Evolutionary conservation across 2,329 filamentous ascomycete genomes (phyloP).

Genomic region (Raffaelea arxii): DNA sequence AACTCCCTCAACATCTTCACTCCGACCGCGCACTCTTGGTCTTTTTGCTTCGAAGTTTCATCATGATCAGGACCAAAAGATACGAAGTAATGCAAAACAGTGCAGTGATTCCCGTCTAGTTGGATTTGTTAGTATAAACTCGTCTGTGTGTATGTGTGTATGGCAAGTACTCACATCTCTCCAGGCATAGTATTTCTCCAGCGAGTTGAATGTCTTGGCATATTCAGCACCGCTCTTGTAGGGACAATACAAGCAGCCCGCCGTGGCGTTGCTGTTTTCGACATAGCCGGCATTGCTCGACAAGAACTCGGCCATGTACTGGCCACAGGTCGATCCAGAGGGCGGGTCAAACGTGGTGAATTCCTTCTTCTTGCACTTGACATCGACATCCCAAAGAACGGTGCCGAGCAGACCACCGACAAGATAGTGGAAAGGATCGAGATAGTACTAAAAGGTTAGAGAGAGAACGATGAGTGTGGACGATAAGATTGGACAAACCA

Average conservation of each 20-base stretch:
- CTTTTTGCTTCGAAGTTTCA: conserved; percentile 39
- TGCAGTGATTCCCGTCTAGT: conserved; percentile 39
- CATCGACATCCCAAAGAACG: conserved; percentile 32
- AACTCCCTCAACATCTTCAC: conserved; percentile 1
- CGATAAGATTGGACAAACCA: too few species aligned
- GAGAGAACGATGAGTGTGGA: too few species aligned
- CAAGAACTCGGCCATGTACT: conserved; percentile 47
- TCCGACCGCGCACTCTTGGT: conserved; percentile 34
- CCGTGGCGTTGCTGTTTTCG: conserved; percentile 51
- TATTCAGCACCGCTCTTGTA: conserved; percentile 51
- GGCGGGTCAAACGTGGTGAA: conserved; percentile 42
- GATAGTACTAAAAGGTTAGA: too few species aligned
- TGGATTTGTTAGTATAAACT: background rate
- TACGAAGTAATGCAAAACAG: conserved; percentile 48
- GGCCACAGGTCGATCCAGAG: conserved; percentile 40
- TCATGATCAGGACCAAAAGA: conserved; percentile 31
- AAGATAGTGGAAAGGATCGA: conserved; percentile 54
- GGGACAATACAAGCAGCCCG: conserved; percentile 47
- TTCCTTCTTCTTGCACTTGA: conserved; percentile 38
- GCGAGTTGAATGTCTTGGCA: conserved; percentile 47
- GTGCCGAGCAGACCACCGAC: conserved; percentile 47
- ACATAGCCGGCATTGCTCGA: conserved; percentile 32
- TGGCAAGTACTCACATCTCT: conserved; percentile 34
- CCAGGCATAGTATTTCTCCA: conserved; percentile 56
- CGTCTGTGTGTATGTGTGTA: background rate